A percentile compares a stretch with the other conserved stretches of the same genome.
These are phyloP conservation scores for Heliocybe sulcata DNA, from an alignment of 1,284 basidiomycete species.

Conservation along the genomic window DNA sequence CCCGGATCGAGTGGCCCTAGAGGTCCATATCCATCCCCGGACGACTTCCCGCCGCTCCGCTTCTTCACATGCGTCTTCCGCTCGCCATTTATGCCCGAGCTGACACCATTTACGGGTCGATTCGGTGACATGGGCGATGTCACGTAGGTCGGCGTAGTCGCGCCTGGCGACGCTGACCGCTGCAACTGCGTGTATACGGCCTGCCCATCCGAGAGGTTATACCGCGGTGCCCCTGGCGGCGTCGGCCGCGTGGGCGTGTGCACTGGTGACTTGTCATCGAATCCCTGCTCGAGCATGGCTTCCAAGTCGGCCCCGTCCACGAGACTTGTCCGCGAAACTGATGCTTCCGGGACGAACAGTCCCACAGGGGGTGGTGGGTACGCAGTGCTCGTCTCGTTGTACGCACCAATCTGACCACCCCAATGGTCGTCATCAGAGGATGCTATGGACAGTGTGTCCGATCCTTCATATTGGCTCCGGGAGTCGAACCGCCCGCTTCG, in stretches of 20 bases:
- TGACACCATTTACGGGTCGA: conserved; percentile 22
- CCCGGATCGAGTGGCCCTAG: conserved; percentile 70
- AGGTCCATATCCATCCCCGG: conserved; percentile 57
- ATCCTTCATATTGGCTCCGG: conserved; percentile 62
- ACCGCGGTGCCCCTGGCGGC: conserved; percentile 36
- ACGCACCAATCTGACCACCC: conserved; percentile 81
- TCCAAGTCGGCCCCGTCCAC: conserved; percentile 68
- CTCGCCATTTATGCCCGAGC: conserved; percentile 28
- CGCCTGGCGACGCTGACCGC: conserved; percentile 38
- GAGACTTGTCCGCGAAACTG: conserved; percentile 55
- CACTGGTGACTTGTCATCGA: conserved; percentile 51
- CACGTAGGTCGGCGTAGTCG: conserved; percentile 7
- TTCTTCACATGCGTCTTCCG: conserved; percentile 35
- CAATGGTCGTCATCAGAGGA: conserved; percentile 94
- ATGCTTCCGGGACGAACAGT: conserved; percentile 39
- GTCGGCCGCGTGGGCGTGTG: conserved; percentile 24
- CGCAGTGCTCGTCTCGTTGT: conserved; percentile 77
- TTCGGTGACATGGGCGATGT: conserved; percentile 42
- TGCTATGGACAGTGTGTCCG: conserved; percentile 69
- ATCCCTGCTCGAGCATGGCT: conserved; percentile 84
- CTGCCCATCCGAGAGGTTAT: conserved; percentile 52
- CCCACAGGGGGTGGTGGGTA: conserved; percentile 83
- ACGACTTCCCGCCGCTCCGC: conserved; percentile 34
- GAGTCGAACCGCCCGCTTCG: conserved; percentile 47
- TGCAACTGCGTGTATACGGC: conserved; percentile 48